Evolutionary conservation across 768 basidiomycete species (phyloP), one percentile per base, ranked within the genome.

Genomic region (Tubosaeta sp.): DNA sequence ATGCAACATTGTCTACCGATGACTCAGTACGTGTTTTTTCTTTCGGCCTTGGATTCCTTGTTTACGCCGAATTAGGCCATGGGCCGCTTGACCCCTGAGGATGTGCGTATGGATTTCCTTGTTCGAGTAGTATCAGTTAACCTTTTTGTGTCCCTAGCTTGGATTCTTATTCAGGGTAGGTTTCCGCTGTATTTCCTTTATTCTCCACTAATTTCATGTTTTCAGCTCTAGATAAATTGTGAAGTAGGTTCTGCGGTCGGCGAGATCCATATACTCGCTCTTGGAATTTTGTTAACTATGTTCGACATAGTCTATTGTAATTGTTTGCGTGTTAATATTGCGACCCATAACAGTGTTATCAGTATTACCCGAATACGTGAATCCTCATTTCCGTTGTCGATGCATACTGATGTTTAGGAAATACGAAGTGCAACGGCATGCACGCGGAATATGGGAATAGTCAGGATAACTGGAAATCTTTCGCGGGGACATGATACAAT

Each of bases 81-180:
- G 88, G 95, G 95, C 22, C 83, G 93, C 52, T 71, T 98, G 64
- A 95, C 94, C 5, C 89, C 92, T 0, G 90, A 86, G 60, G 87
- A 89, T 73, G 81, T 84, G 61, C 65, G 81, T 60, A 31, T 50
- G 27, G 50, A 33, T 35, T 49, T 49, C 7, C 35, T 17, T 25
- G 6, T 16, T 38, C n/a, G 32, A 44, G 26, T 45, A 46, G 6
- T 27, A 13, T 57, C 62, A 11, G 47, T 52, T 57, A 5, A 51
- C 17, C 11, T 42, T 27, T 22, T 11, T 41, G 5, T 50, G n/a
- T 25, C 13, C 29, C 35, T 52, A 78, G 77, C 64, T 78, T 4
- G 57, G 72, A 22, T 78, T 78, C 57, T 60, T 78, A 53, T 78
- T 78, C 59, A 74, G 75, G 54, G 76, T 78, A 51, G 42, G 72